Percentiles rank a stretch among this genome's conserved stretches.
phyloP scores from a whole-genome alignment of 208 protist species.

The Herpetomonas tarakana region DNA sequence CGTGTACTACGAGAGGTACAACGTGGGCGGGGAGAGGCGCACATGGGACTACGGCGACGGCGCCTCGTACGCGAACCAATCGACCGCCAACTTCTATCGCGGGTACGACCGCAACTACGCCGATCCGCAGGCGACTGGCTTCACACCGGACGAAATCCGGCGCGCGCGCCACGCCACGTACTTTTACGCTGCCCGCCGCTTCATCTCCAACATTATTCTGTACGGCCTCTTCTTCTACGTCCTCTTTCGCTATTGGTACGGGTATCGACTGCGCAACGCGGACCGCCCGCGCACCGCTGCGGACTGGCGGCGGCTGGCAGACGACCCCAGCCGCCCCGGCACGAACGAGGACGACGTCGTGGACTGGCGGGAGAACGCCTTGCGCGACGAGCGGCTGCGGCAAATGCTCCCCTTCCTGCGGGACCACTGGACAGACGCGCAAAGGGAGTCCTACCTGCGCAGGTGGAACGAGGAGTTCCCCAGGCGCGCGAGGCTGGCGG shows the following conservation, averaged over 20 bases:
- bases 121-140: conserved; percentile 26
- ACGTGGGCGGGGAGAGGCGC: neutral
- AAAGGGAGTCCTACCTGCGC: conserved; percentile 14
- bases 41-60: conserved; percentile 18
- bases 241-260: neutral
- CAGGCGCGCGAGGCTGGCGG: no score
- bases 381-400: conserved; percentile 3
- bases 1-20: conserved; percentile 17
- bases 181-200: no score
- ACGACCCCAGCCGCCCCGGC: no score
- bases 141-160: conserved; percentile 29
- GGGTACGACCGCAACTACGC: conserved; percentile 22
- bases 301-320: no score
- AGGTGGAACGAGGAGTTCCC: conserved; percentile 15
- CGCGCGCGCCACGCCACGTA: conserved; percentile 17
- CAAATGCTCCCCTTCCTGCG: conserved; percentile 9
- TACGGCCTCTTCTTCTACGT: conserved; percentile 27
- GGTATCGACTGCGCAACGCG: no score
- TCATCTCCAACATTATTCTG: conserved; percentile 27
- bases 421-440: conserved; percentile 13
- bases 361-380: conserved; percentile 6
- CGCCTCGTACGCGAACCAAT: conserved; percentile 20
- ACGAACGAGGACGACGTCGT: conserved; percentile 8
- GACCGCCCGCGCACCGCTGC: no score
- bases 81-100: conserved; percentile 41